A percentile compares a stretch with the other conserved stretches of the same genome.
Evolutionary conservation across 140 eudicot species (phyloP).

Genomic region (Bidens hawaiensis): DNA sequence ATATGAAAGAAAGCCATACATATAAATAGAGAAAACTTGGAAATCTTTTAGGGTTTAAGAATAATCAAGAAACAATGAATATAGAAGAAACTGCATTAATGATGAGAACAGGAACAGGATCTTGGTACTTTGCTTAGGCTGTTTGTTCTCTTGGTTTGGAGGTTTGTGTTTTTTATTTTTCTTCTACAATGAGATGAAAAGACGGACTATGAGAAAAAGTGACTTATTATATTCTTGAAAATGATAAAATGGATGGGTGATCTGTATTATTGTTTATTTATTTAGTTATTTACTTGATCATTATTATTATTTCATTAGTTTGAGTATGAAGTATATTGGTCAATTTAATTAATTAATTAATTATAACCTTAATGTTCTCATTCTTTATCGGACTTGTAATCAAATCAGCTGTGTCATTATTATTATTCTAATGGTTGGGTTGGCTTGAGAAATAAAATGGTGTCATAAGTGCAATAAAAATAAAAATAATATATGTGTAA

Average conservation of each 20-base stretch:
- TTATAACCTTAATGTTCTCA: too few relatives aligned
- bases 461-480: too few relatives aligned
- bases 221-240: conserved; percentile 24
- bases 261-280: conserved; percentile 9
- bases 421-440: too few relatives aligned
- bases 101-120: conserved; percentile 38
- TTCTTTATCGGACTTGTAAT: too few relatives aligned
- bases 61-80: conserved; percentile 7
- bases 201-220: conserved; percentile 27
- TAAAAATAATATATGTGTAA: too few relatives aligned
- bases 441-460: too few relatives aligned
- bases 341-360: too few relatives aligned
- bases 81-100: conserved; percentile 8
- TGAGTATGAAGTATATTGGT: neutral
- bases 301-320: neutral
- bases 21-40: conserved; percentile 8
- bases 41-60: neutral
- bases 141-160: conserved; percentile 9
- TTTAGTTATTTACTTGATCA: too few relatives aligned
- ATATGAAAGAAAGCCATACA: conserved; percentile 35
- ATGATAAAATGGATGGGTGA: conserved; percentile 30
- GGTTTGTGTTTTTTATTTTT: conserved; percentile 1
- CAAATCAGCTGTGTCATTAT: too few relatives aligned
- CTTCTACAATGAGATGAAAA: conserved; percentile 6
- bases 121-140: conserved; percentile 43